Conservation (phyloP, 768 basidiomycete genomes). For the Tulasnella sp. region DNA sequence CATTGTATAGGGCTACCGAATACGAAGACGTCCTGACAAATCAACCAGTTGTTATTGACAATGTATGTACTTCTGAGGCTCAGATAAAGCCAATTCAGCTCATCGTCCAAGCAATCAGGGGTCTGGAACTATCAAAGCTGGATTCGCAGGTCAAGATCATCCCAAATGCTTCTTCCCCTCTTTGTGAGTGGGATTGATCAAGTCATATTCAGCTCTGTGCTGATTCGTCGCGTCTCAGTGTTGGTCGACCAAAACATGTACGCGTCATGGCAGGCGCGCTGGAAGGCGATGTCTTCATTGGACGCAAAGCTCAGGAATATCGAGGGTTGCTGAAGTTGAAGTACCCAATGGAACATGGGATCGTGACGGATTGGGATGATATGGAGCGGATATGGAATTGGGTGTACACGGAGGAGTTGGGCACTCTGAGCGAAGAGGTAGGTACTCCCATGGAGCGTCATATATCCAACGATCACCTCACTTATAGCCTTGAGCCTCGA, state of each 20-base stretch:
- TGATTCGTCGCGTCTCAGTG: slow-evolving; percentile 36
- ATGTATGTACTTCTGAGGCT: slow-evolving; percentile 44
- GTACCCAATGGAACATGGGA: slow-evolving; percentile 98
- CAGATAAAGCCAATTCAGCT: background rate
- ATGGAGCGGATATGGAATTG: slow-evolving; percentile 99
- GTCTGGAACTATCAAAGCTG: slow-evolving; percentile 96
- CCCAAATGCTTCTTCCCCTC: slow-evolving; percentile 99
- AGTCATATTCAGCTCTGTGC: background rate
- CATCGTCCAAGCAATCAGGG: slow-evolving; percentile 43
- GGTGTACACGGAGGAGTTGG: slow-evolving; percentile 93
- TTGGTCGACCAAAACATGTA: slow-evolving; percentile 94
- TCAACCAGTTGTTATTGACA: slow-evolving; percentile 98
- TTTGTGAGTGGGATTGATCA: slow-evolving; percentile 51
- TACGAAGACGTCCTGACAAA: slow-evolving; percentile 93
- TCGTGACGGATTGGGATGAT: slow-evolving; percentile 99
- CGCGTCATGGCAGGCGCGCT: slow-evolving; percentile 96
- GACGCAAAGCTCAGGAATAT: slow-evolving; percentile 88
- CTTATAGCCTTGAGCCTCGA: slow-evolving; percentile 5
- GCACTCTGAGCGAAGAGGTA: slow-evolving; percentile 95
- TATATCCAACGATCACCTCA: background rate
- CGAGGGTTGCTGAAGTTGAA: slow-evolving; percentile 94
- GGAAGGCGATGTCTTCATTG: slow-evolving; percentile 95
- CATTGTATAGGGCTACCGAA: slow-evolving; percentile 57
- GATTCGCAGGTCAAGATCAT: slow-evolving; percentile 97
- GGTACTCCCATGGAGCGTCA: slow-evolving; percentile 18